Conservation (phyloP, 768 basidiomycete species). For the Porphyrellus cyaneotinctus region DNA sequence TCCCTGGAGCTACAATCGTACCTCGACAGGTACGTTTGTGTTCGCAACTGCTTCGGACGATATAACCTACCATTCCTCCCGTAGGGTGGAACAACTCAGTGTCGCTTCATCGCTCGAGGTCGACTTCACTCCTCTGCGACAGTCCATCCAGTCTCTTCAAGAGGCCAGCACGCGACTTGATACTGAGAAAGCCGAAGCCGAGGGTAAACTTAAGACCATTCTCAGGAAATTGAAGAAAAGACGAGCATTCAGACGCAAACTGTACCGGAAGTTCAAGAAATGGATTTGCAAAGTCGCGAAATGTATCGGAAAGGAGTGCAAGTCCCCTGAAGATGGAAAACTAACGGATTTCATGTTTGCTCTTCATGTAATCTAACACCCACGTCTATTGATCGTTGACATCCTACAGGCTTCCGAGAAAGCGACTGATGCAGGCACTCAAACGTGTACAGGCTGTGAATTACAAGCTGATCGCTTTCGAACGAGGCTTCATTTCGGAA, state of each 20-base stretch:
- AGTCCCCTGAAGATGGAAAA: slow-evolving; percentile 3
- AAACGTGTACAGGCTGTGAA: slow-evolving; percentile 60
- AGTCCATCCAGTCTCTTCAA: slow-evolving; percentile 47
- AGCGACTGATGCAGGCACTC: slow-evolving; percentile 50
- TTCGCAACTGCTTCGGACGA: slow-evolving; percentile 24
- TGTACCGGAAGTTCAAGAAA: slow-evolving; percentile 5
- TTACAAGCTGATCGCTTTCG: slow-evolving; percentile 64
- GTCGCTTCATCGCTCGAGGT: slow-evolving; percentile 43
- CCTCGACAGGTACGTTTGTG: slow-evolving; percentile 46
- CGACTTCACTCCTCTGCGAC: slow-evolving; percentile 39
- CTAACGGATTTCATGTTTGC: slow-evolving; percentile 12
- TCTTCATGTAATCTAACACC: background rate
- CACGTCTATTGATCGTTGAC: background rate
- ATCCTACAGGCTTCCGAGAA: slow-evolving; percentile 16
- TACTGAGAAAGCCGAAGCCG: slow-evolving; percentile 53
- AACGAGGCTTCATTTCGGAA: slow-evolving; percentile 80
- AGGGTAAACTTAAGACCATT: slow-evolving; percentile 44
- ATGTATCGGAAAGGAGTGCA: slow-evolving; percentile 29
- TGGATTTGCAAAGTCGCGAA: slow-evolving; percentile 36
- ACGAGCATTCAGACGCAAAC: slow-evolving; percentile 18
- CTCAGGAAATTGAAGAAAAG: slow-evolving; percentile 37
- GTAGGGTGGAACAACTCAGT: slow-evolving; percentile 30
- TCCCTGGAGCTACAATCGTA: slow-evolving; percentile 61
- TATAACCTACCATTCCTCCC: background rate
- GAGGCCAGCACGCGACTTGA: slow-evolving; percentile 53